Base-by-base conservation (phyloP, 495 filamentous ascomycete genomes). In the Chaetomium cochliodes region DNA sequence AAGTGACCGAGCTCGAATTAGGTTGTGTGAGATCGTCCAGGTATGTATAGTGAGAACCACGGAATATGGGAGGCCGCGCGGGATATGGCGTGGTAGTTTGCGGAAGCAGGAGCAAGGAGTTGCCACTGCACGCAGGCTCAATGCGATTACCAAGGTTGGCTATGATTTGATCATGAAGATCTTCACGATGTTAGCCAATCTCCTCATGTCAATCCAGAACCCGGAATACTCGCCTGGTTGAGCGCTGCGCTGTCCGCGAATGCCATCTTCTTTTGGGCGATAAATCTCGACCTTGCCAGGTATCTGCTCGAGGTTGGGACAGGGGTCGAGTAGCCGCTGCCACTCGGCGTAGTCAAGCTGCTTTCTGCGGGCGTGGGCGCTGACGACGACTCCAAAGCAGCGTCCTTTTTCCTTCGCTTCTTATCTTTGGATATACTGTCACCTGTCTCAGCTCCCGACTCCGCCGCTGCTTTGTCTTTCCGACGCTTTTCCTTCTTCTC, bases 201-300 rank as follows among this genome's bases (percentile, higher is more conserved):
- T 15, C 5, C 55, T 46, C 41, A 3, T 8, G 16, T 49, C 42
- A 26, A 42, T 51, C 12, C 46, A 11, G 65, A 44, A 26, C 41
- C 20, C 23, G 16, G 46, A 37, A 62, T 55, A 72, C 76, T 74
- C 76, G 91, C 90, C 85, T 93, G 89, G 65, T 91, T 91, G 58
- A 93, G 75, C 7, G 90, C 89, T 68, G 85, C 84, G 42, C 81
- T 79, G 73, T 93, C 88, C 75, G 89, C 79, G 50, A 87, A 81
- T 3, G 90, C 89, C 79, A 85, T 83, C 71, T 83, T 87, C 78
- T 96, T 96, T 68, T 91, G 88, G 46, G 85, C 87, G 70, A 93
- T 93, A 70, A 90, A 87, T 53, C 89, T 81, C 58, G 85, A 80
- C 67, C 91, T 80, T 58, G 89, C 84, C 50, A 85, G 78, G 70